A percentile compares a stretch with the other conserved stretches of the same genome.
Evolutionary conservation across 176 grass and related monocot species (phyloP).

Genomic region (Thinopyrum elongatum): DNA sequence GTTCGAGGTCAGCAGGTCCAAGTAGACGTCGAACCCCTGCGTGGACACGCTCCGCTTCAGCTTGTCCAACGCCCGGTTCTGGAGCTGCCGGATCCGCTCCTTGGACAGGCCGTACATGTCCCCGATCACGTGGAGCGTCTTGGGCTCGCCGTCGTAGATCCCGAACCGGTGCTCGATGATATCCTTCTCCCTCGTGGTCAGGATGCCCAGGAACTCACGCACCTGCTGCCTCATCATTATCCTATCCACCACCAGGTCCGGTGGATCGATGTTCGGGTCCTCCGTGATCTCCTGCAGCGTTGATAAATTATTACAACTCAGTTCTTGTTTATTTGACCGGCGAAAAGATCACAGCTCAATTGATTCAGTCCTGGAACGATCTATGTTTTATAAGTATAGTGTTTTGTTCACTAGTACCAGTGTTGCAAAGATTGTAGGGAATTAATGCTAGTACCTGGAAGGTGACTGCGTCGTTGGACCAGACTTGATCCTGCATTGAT

Average conservation of each 20-base stretch:
- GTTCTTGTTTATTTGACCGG: background rate
- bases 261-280: slow-evolving; percentile 61
- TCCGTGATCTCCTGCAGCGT: slow-evolving; percentile 61
- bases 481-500: slow-evolving; percentile 60
- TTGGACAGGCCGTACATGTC: slow-evolving; percentile 71
- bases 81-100: slow-evolving; percentile 87
- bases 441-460: slow-evolving; percentile 53
- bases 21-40: slow-evolving; percentile 70
- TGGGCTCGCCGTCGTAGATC: slow-evolving; percentile 51
- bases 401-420: too few relatives aligned
- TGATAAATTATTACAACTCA: background rate
- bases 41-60: slow-evolving; percentile 40
- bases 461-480: slow-evolving; percentile 59
- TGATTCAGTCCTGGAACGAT: background rate
- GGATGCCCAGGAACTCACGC: slow-evolving; percentile 54
- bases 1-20: slow-evolving; percentile 50
- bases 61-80: slow-evolving; percentile 69
- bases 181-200: slow-evolving; percentile 77
- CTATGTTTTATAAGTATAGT: background rate
- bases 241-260: slow-evolving; percentile 55
- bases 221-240: slow-evolving; percentile 75
- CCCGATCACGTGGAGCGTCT: slow-evolving; percentile 78
- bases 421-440: background rate
- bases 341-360: background rate
- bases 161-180: slow-evolving; percentile 84